Evolutionary conservation across 768 basidiomycete species (phyloP).

Genomic region (Suillus placidus): DNA sequence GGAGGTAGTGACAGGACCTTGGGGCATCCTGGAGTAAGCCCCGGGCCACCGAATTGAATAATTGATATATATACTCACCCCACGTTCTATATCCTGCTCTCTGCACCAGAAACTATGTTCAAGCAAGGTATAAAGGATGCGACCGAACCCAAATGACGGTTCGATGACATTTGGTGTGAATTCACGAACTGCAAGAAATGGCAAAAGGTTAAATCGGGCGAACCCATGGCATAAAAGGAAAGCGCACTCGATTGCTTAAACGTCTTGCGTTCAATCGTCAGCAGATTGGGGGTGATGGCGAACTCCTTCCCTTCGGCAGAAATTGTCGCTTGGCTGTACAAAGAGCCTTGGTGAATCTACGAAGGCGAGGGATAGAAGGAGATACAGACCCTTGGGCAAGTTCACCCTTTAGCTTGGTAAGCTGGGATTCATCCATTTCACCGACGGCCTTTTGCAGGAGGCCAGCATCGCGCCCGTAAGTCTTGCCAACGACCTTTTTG

Average conservation of each 20-base stretch:
- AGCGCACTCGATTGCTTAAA: conserved; percentile 83
- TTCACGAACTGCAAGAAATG: conserved; percentile 71
- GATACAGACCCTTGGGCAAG: conserved; percentile 66
- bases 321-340: conserved; percentile 55
- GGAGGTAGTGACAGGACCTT: conserved; percentile 91
- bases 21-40: conserved; percentile 2
- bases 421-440: conserved; percentile 63
- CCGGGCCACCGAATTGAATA: background rate
- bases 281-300: conserved; percentile 67
- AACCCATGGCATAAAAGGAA: conserved; percentile 2
- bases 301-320: conserved; percentile 67
- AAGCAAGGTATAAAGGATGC: conserved; percentile 90
- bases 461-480: conserved; percentile 83
- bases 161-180: conserved; percentile 98
- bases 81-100: conserved; percentile 88
- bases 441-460: conserved; percentile 64
- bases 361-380: conserved; percentile 6
- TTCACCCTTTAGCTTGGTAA: conserved; percentile 68
- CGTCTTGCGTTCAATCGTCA: conserved; percentile 81
- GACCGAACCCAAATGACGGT: conserved; percentile 96
- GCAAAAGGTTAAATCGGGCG: conserved; percentile 25
- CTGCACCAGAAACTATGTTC: conserved; percentile 97
- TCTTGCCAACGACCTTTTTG: conserved; percentile 88
- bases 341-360: conserved; percentile 8
- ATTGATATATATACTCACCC: conserved; percentile 53